These are phyloP conservation scores for Ophiocordyceps camponoti-rufipedis DNA, from an alignment of 2,329 filamentous ascomycete species.

Conservation along the genomic window DNA sequence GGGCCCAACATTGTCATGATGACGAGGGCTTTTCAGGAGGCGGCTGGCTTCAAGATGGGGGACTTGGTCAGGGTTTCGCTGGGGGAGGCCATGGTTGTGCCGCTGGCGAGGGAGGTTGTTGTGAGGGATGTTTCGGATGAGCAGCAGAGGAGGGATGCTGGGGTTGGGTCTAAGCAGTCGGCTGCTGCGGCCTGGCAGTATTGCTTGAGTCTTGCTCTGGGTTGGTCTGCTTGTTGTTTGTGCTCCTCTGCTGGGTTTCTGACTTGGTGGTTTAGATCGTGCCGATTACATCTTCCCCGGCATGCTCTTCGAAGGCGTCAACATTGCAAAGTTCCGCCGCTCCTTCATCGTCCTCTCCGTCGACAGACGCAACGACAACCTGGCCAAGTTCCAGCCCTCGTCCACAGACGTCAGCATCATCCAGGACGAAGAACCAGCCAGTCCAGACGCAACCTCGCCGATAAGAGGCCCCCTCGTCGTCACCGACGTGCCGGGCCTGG, in stretches of 20 bases:
- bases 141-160: slow-evolving; percentile 4
- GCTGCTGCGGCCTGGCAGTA: slow-evolving; percentile 15
- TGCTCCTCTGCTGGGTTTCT: neutral
- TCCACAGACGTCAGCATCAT: slow-evolving; percentile 20
- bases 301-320: slow-evolving; percentile 47
- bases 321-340: slow-evolving; percentile 12
- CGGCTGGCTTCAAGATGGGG: slow-evolving; percentile 53
- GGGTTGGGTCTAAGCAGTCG: slow-evolving; percentile 8
- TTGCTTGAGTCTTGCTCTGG: slow-evolving; percentile 14
- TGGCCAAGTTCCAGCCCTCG: slow-evolving; percentile 23
- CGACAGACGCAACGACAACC: slow-evolving; percentile 24
- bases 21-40: slow-evolving; percentile 54
- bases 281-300: slow-evolving; percentile 54
- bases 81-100: slow-evolving; percentile 22
- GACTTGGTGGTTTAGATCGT: slow-evolving; percentile 21
- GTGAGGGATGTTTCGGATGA: slow-evolving; percentile 37
- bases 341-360: slow-evolving; percentile 40
- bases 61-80: slow-evolving; percentile 46
- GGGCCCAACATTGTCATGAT: slow-evolving; percentile 52
- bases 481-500: slow-evolving; percentile 48
- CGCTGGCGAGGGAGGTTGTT: slow-evolving; percentile 37
- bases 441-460: slow-evolving; percentile 4
- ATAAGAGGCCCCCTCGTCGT: slow-evolving; percentile 21
- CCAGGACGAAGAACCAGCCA: slow-evolving; percentile 7
- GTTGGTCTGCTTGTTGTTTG: slow-evolving; percentile 6